phyloP scores from a whole-genome alignment of 148 eudicot genomes.

The Drosera capensis region DNA sequence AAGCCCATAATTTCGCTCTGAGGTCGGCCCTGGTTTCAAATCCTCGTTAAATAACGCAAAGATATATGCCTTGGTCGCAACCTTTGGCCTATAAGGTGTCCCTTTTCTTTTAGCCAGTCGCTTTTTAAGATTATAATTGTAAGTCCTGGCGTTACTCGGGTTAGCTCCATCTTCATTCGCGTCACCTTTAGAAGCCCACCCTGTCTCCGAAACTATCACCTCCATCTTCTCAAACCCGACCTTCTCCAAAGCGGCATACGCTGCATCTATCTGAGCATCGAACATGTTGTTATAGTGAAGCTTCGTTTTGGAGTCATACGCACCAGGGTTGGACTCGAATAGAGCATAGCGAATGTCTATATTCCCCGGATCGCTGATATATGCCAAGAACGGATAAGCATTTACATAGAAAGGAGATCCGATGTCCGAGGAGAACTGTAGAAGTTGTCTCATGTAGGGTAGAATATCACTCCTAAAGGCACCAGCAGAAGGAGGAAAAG shows the following conservation, averaged over 20 bases:
- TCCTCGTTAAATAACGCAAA: constrained; percentile 79
- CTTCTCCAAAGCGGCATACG: constrained; percentile 59
- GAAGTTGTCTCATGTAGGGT: constrained; percentile 58
- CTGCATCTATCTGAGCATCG: constrained; percentile 64
- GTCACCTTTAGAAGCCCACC: constrained; percentile 85
- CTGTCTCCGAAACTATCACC: constrained; percentile 83
- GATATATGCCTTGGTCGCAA: constrained; percentile 41
- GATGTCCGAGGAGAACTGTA: constrained; percentile 37
- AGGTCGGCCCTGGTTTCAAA: constrained; percentile 77
- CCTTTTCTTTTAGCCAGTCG: constrained; percentile 55
- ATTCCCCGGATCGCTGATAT: constrained; percentile 40
- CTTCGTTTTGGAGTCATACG: constrained; percentile 39
- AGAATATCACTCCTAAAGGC: constrained; percentile 48
- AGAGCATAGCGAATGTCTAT: constrained; percentile 61
- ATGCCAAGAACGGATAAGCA: constrained; percentile 77
- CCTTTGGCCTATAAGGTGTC: constrained; percentile 61
- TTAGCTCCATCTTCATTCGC: constrained; percentile 43
- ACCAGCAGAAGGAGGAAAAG: constrained; percentile 70
- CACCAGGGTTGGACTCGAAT: constrained; percentile 37
- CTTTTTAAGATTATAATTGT: constrained; percentile 45
- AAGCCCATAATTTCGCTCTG: constrained; percentile 80
- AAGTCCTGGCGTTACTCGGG: constrained; percentile 41
- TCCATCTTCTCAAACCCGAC: constrained; percentile 46
- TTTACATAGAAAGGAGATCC: constrained; percentile 65
- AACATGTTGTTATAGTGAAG: constrained; percentile 83